These are phyloP conservation scores for Pluteus cervinus DNA, from an alignment of 768 basidiomycete species.

Conservation along the genomic window DNA sequence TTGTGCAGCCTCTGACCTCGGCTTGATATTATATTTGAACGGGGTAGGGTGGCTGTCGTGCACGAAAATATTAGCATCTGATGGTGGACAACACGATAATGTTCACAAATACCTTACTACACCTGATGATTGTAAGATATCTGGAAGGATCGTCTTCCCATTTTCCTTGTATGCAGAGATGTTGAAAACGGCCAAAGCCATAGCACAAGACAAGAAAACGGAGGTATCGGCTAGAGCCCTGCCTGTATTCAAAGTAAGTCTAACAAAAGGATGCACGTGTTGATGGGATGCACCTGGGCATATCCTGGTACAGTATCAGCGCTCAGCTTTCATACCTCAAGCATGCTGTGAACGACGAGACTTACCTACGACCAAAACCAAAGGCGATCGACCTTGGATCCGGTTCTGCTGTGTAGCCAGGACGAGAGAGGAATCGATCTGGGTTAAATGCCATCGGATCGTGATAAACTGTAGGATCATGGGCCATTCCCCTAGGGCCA, in stretches of 20 bases:
- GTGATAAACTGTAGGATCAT: constrained; percentile 29
- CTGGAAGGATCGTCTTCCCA: constrained; percentile 24
- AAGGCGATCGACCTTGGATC: constrained; percentile 26
- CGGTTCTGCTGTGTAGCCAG: constrained; percentile 18
- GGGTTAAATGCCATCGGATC: constrained; percentile 21
- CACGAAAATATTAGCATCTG: too few species aligned
- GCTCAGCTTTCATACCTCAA: too few species aligned
- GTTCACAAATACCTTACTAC: constrained; percentile 44
- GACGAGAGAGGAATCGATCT: constrained; percentile 11
- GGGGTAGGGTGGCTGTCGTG: constrained; percentile 17
- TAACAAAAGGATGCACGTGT: too few species aligned
- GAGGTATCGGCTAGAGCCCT: constrained; percentile 34
- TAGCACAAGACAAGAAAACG: constrained; percentile 32
- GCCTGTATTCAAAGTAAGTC: too few species aligned
- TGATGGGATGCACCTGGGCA: too few species aligned
- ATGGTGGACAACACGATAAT: too few species aligned
- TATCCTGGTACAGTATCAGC: too few species aligned
- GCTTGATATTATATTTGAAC: constrained; percentile 21
- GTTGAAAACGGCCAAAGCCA: constrained; percentile 26
- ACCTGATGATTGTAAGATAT: constrained; percentile 35
- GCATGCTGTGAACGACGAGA: too few species aligned
- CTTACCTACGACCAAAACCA: constrained; percentile 31
- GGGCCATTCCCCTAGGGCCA: constrained; percentile 22
- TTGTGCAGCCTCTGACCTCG: constrained; percentile 15
- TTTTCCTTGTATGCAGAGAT: constrained; percentile 21